phyloP scores from a whole-genome alignment of 2,329 filamentous ascomycete species.

The Penicillium sp. region DNA sequence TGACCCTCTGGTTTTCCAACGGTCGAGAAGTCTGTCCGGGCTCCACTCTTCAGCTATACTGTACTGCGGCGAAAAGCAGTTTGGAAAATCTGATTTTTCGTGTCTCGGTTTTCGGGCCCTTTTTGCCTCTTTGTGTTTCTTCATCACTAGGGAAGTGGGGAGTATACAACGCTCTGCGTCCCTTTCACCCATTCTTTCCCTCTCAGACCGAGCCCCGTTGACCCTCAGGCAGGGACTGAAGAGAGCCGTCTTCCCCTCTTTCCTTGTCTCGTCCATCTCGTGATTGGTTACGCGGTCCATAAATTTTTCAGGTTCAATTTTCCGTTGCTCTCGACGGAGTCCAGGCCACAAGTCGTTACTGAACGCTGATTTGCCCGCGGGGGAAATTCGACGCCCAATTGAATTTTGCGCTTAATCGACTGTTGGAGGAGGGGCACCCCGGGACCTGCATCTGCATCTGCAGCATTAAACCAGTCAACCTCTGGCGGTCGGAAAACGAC shows the following conservation, averaged over 20 bases:
- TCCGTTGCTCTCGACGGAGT: conserved; percentile 1
- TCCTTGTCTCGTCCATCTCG: not conserved
- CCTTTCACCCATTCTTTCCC: not conserved
- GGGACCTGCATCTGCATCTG: conserved; percentile 34
- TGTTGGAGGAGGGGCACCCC: conserved; percentile 20
- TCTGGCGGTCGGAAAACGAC: conserved; percentile 4
- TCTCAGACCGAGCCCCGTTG: not conserved
- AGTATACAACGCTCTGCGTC: not conserved
- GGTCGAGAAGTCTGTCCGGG: conserved; percentile 3
- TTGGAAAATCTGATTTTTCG: not conserved
- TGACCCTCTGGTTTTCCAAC: conserved; percentile 7
- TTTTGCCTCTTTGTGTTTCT: not conserved
- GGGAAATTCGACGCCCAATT: conserved; percentile 18
- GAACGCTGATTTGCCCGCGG: conserved; percentile 14
- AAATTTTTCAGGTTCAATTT: conserved; percentile 5
- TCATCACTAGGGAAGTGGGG: not conserved
- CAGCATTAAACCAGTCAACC: conserved; percentile 29
- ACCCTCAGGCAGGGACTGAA: not conserved
- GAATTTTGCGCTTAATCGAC: conserved; percentile 7
- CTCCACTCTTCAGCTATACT: conserved; percentile 17
- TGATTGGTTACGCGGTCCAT: conserved; percentile 1
- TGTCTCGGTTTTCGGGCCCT: not conserved
- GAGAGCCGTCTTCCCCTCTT: not conserved
- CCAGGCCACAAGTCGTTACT: not conserved
- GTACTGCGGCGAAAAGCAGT: not conserved